Evolutionary conservation across 768 basidiomycete species (phyloP).

Genomic region (Boletus tomentosulus): DNA sequence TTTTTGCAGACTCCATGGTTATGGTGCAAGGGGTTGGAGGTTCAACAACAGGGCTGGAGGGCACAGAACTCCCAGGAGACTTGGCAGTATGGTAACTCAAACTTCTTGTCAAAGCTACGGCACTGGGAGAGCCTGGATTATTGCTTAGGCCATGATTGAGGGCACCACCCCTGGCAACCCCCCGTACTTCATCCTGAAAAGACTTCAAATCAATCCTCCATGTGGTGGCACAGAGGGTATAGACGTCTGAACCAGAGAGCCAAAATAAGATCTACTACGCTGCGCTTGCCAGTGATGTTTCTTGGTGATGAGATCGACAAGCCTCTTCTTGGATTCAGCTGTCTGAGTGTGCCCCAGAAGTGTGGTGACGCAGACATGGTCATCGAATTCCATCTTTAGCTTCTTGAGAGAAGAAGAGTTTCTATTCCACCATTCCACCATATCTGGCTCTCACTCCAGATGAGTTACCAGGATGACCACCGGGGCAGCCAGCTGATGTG

Average conservation of each 20-base stretch:
- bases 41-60: conserved; percentile 7
- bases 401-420: conserved; percentile 26
- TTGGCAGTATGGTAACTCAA: conserved; percentile 8
- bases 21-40: conserved; percentile 7
- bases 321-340: conserved; percentile 13
- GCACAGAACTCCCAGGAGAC: conserved; percentile 7
- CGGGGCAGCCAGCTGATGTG: conserved; percentile 36
- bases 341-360: conserved; percentile 6
- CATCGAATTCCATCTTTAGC: conserved; percentile 32
- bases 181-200: background rate
- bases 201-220: background rate
- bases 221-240: background rate
- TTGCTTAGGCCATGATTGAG: background rate
- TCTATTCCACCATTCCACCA: conserved; percentile 30
- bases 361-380: conserved; percentile 37
- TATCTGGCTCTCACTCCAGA: conserved; percentile 26
- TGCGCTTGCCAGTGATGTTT: conserved; percentile 7
- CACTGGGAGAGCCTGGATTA: background rate
- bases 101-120: background rate
- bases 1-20: background rate
- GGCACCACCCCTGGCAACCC: background rate
- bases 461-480: conserved; percentile 36
- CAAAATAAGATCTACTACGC: conserved; percentile 8
- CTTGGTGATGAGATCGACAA: conserved; percentile 12
- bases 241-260: background rate